A percentile compares a stretch with the other conserved stretches of the same genome.
These are phyloP conservation scores for Solanum lignicaule DNA, from an alignment of 257 asterid species.

Conservation along the genomic window DNA sequence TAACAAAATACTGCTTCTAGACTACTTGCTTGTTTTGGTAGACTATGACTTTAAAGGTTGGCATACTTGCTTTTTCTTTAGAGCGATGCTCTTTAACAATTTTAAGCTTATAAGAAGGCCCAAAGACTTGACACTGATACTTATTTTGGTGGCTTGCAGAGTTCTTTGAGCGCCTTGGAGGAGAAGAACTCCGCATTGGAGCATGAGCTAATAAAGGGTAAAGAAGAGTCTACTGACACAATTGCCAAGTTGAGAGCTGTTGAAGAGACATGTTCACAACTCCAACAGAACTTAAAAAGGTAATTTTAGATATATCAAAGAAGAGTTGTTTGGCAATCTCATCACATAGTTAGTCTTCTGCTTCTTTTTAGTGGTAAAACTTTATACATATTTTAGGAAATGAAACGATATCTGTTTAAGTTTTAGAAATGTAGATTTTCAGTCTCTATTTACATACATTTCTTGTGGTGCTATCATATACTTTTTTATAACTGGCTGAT, in stretches of 20 bases:
- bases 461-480: background rate
- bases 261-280: slow-evolving; percentile 58
- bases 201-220: slow-evolving; percentile 60
- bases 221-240: slow-evolving; percentile 51
- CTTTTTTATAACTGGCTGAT: slow-evolving; percentile 4
- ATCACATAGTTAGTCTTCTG: background rate
- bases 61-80: background rate
- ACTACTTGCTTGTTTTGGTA: background rate
- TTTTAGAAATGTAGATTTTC: background rate
- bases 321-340: background rate
- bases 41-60: background rate
- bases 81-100: background rate
- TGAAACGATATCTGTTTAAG: background rate
- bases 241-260: slow-evolving; percentile 62
- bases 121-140: background rate
- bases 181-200: slow-evolving; percentile 58
- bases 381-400: background rate
- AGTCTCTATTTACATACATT: background rate
- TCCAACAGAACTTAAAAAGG: slow-evolving; percentile 66
- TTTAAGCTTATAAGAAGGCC: background rate
- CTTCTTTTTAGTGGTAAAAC: background rate
- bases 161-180: slow-evolving; percentile 48
- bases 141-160: slow-evolving; percentile 32
- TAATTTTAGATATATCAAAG: slow-evolving; percentile 16
- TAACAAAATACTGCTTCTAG: background rate